These are phyloP conservation scores for Vicia faba DNA, from an alignment of 306 rosid species.

Conservation along the genomic window DNA sequence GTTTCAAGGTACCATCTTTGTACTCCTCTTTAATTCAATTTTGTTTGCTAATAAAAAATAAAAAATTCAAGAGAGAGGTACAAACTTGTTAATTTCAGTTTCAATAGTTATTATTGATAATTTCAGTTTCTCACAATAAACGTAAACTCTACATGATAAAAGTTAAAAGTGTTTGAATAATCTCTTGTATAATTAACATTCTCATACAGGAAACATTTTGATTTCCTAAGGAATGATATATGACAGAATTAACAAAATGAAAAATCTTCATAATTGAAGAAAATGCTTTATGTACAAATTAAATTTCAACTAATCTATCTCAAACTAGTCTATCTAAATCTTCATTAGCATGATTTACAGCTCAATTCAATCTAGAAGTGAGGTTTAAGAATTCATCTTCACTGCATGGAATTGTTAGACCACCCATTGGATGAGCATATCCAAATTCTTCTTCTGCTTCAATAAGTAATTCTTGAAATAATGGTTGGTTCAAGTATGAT, in stretches of 20 bases:
- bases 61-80: too few relatives aligned
- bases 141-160: too few relatives aligned
- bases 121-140: too few relatives aligned
- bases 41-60: too few relatives aligned
- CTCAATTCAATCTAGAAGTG: constrained; percentile 29
- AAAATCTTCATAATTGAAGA: background rate
- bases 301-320: background rate
- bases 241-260: background rate
- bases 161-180: too few relatives aligned
- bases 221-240: background rate
- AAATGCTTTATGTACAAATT: background rate
- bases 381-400: constrained; percentile 29
- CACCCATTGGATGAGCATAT: constrained; percentile 43
- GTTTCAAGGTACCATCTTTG: too few relatives aligned
- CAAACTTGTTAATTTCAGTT: too few relatives aligned
- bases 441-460: constrained; percentile 45
- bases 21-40: too few relatives aligned
- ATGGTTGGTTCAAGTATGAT: constrained; percentile 43
- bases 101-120: too few relatives aligned
- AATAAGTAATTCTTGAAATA: constrained; percentile 42
- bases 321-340: background rate
- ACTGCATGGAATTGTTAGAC: constrained; percentile 28
- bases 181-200: too few relatives aligned
- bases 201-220: background rate
- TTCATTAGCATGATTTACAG: background rate